Conservation (phyloP, 2,329 filamentous ascomycete species). For the Colletotrichum spinosum region DNA sequence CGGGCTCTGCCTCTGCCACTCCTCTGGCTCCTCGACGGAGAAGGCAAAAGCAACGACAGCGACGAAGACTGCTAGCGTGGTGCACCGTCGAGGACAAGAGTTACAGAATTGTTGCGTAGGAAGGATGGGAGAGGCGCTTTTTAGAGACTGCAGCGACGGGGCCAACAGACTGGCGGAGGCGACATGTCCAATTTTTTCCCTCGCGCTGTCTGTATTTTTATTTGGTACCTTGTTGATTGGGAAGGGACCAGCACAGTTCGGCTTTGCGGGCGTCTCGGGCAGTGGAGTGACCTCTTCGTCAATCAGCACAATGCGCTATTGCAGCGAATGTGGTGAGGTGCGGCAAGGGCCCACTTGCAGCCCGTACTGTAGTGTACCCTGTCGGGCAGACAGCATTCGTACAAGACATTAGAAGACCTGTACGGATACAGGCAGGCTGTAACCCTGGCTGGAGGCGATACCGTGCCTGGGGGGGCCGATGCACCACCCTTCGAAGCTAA, state of each 20-base stretch:
- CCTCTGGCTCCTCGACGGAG: slow-evolving; percentile 4
- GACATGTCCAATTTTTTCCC: slow-evolving; percentile 20
- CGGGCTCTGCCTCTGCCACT: slow-evolving; percentile 13
- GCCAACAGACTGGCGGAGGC: slow-evolving; percentile 3
- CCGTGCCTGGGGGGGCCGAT: no score
- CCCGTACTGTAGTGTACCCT: no score
- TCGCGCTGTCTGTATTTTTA: slow-evolving; percentile 8
- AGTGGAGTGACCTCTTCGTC: slow-evolving; percentile 28
- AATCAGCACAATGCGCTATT: background rate
- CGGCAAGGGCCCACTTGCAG: slow-evolving; percentile 17
- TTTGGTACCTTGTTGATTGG: slow-evolving; percentile 11
- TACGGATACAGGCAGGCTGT: no score
- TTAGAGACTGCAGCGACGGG: slow-evolving; percentile 19
- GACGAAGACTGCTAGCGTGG: background rate
- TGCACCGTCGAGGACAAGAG: background rate
- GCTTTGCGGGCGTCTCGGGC: slow-evolving; percentile 28
- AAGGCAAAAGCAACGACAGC: background rate
- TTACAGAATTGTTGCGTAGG: background rate
- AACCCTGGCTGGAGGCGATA: no score
- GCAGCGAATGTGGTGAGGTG: background rate
- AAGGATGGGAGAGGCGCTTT: background rate
- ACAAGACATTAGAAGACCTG: no score
- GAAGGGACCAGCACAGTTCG: slow-evolving; percentile 16
- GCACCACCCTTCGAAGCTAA: slow-evolving; percentile 22
- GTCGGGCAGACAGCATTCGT: no score